Percentiles rank a stretch among this genome's conserved stretches.
Evolutionary conservation across 768 basidiomycete genomes (phyloP).

Genomic region (Mycena leptocephala): DNA sequence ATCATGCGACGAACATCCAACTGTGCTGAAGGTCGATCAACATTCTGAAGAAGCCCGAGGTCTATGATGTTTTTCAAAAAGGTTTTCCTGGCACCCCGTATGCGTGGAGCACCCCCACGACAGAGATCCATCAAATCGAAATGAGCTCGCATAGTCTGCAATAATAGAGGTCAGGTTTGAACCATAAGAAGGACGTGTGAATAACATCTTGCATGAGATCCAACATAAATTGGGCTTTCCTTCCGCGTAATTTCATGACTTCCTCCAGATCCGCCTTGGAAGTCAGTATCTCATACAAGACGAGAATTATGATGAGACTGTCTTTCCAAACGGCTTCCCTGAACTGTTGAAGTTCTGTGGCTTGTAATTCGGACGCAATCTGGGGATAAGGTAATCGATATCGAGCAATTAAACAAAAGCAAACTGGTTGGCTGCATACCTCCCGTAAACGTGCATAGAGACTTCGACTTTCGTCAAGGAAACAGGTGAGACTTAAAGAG

Average conservation of each 20-base stretch:
- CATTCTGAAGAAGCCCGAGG: slow-evolving; percentile 11
- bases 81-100: slow-evolving; percentile 11
- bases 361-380: slow-evolving; percentile 9
- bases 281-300: slow-evolving; percentile 15
- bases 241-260: slow-evolving; percentile 10
- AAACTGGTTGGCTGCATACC: background rate
- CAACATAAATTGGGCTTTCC: slow-evolving; percentile 20
- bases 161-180: background rate
- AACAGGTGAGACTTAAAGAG: slow-evolving; percentile 1
- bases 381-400: background rate
- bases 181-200: background rate
- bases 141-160: slow-evolving; percentile 8
- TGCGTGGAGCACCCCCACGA: slow-evolving; percentile 8
- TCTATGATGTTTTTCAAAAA: background rate
- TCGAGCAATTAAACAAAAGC: background rate
- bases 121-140: background rate
- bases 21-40: slow-evolving; percentile 9
- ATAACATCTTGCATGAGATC: slow-evolving; percentile 26
- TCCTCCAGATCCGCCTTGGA: slow-evolving; percentile 11
- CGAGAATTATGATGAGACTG: slow-evolving; percentile 16
- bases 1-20: slow-evolving; percentile 13
- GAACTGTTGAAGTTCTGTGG: background rate
- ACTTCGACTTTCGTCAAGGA: slow-evolving; percentile 4
- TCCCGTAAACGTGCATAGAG: background rate
- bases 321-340: slow-evolving; percentile 21